phyloP scores from a whole-genome alignment of 202 grass and related monocot species.

The Zoysia matrella region DNA sequence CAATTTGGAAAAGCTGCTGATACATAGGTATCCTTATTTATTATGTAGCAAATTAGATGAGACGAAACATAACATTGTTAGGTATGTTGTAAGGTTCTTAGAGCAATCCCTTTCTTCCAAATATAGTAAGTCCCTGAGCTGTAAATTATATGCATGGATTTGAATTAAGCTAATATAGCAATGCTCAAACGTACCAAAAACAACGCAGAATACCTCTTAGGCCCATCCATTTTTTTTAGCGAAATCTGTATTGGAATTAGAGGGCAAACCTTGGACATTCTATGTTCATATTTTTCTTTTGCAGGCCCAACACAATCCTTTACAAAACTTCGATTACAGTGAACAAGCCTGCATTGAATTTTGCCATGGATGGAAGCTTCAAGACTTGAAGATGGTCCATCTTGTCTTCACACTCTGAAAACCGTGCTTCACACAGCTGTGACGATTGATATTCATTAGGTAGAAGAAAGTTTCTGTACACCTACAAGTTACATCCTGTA shows the following conservation, averaged over 20 bases:
- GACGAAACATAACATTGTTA: constrained; percentile 19
- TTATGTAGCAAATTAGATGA: constrained; percentile 8
- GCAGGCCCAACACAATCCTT: constrained; percentile 81
- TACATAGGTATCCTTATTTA: constrained; percentile 3
- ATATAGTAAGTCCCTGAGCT: neutral
- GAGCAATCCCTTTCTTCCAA: neutral
- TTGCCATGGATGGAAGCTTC: constrained; percentile 98
- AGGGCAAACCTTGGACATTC: constrained; percentile 81
- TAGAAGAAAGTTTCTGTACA: constrained; percentile 86
- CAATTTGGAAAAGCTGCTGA: neutral
- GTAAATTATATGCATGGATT: neutral
- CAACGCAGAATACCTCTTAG: neutral
- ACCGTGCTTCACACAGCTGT: constrained; percentile 46
- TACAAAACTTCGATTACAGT: constrained; percentile 88
- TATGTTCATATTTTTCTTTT: constrained; percentile 71
- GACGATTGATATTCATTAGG: constrained; percentile 95
- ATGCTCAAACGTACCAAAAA: neutral
- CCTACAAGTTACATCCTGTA: constrained; percentile 74
- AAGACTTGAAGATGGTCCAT: constrained; percentile 97
- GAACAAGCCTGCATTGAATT: constrained; percentile 89
- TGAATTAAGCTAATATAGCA: neutral
- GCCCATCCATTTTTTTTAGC: neutral
- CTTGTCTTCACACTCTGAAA: constrained; percentile 86
- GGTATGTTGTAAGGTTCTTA: neutral
- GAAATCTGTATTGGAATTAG: constrained; percentile 32